Evolutionary conservation across 1,284 basidiomycete species (phyloP).

Genomic region (Apiotrichum sp.): DNA sequence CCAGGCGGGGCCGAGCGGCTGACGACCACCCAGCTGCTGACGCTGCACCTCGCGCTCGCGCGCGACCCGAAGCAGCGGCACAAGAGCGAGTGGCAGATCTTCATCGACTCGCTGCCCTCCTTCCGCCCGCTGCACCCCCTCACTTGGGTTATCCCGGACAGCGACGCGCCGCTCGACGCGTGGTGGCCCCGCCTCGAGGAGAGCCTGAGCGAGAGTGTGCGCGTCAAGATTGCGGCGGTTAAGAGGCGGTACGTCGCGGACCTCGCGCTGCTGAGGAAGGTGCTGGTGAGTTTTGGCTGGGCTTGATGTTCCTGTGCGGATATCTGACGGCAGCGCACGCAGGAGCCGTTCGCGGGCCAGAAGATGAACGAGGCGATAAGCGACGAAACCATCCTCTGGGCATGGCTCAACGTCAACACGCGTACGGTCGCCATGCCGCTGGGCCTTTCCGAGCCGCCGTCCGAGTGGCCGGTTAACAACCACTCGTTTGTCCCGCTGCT

Average conservation of each 20-base stretch:
- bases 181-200: slow-evolving; percentile 25
- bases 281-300: slow-evolving; percentile 34
- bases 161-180: slow-evolving; percentile 9
- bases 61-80: slow-evolving; percentile 49
- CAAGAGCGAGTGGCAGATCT: slow-evolving; percentile 58
- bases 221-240: slow-evolving; percentile 52
- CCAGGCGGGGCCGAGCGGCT: slow-evolving; percentile 19
- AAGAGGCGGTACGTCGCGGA: slow-evolving; percentile 57
- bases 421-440: slow-evolving; percentile 72
- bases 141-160: slow-evolving; percentile 57
- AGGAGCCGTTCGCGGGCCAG: slow-evolving; percentile 33
- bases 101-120: slow-evolving; percentile 66
- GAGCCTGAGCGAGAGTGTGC: slow-evolving; percentile 54
- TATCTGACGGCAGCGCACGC: neutral
- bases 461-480: slow-evolving; percentile 52
- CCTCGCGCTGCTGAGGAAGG: slow-evolving; percentile 47
- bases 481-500: slow-evolving; percentile 75
- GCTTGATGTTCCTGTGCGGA: no score
- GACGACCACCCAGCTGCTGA: slow-evolving; percentile 52
- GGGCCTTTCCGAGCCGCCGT: slow-evolving; percentile 52
- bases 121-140: slow-evolving; percentile 67
- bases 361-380: slow-evolving; percentile 22
- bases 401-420: slow-evolving; percentile 82
- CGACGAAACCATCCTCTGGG: slow-evolving; percentile 62
- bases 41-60: slow-evolving; percentile 57